Conservation (phyloP, 495 filamentous ascomycete species). For the Aspergillus avenaceus region DNA sequence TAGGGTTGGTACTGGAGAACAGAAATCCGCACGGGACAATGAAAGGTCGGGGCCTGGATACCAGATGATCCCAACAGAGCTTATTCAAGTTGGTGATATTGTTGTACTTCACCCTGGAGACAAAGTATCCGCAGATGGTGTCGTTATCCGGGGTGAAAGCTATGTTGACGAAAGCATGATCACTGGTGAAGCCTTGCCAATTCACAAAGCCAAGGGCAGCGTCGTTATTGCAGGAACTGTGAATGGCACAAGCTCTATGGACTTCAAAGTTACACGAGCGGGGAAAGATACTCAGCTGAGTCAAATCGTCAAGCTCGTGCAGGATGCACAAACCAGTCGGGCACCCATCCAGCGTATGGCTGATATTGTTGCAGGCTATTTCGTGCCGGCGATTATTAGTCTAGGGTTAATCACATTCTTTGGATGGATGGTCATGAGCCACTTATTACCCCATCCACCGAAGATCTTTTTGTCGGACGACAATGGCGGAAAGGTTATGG, state of each 20-base stretch:
- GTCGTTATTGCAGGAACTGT: slow-evolving; percentile 92
- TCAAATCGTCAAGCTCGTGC: slow-evolving; percentile 95
- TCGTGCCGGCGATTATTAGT: slow-evolving; percentile 83
- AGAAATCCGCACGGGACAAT: slow-evolving; percentile 25
- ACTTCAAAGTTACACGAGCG: slow-evolving; percentile 89
- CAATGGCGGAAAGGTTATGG: slow-evolving; percentile 87
- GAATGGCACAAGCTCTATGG: slow-evolving; percentile 85
- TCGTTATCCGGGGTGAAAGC: slow-evolving; percentile 80
- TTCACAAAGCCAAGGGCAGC: slow-evolving; percentile 78
- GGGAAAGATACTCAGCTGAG: slow-evolving; percentile 94
- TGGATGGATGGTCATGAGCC: slow-evolving; percentile 92
- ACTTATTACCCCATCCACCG: slow-evolving; percentile 78
- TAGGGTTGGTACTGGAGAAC: slow-evolving; percentile 13
- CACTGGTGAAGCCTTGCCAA: slow-evolving; percentile 91
- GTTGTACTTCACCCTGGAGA: slow-evolving; percentile 91
- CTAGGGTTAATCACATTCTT: slow-evolving; percentile 84
- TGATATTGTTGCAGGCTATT: slow-evolving; percentile 87
- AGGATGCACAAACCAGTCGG: slow-evolving; percentile 90
- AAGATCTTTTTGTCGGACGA: slow-evolving; percentile 77
- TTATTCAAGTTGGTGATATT: slow-evolving; percentile 91
- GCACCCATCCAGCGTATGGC: slow-evolving; percentile 95
- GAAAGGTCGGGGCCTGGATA: slow-evolving; percentile 63
- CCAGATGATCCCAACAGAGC: slow-evolving; percentile 82
- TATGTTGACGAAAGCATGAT: slow-evolving; percentile 99
- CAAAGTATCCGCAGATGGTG: slow-evolving; percentile 93